A percentile compares a stretch with the other conserved stretches of the same genome.
These are phyloP conservation scores for Kuraishia floccosa DNA, from an alignment of 805 yeast genomes.

Conservation along the genomic window DNA sequence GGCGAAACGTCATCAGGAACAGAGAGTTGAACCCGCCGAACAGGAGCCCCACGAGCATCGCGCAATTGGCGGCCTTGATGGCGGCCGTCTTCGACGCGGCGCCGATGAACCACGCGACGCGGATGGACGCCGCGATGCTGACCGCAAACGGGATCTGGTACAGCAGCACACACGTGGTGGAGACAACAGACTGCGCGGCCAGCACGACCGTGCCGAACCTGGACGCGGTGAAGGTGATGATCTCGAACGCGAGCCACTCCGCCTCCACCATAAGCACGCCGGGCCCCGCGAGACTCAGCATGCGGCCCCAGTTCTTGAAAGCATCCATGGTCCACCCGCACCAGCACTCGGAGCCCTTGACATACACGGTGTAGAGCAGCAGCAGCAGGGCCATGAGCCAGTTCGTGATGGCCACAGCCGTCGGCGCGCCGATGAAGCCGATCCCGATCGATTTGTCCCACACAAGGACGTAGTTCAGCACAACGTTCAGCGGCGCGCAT, in stretches of 20 bases:
- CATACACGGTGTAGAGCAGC: constrained; percentile 29
- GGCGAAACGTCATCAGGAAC: constrained; percentile 13
- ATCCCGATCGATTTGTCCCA: constrained; percentile 43
- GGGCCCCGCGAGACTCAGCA: constrained; percentile 57
- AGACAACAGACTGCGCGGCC: constrained; percentile 66
- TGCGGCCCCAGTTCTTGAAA: constrained; percentile 48
- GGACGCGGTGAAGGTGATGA: constrained; percentile 58
- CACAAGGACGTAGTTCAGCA: constrained; percentile 57
- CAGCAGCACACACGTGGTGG: constrained; percentile 55
- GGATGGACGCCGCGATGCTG: constrained; percentile 64
- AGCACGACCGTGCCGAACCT: constrained; percentile 48
- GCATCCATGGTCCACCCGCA: constrained; percentile 20
- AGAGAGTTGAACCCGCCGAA: constrained; percentile 14
- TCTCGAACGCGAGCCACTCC: constrained; percentile 72
- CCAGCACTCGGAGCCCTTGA: constrained; percentile 34
- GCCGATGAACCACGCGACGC: constrained; percentile 70
- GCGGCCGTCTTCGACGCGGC: constrained; percentile 27
- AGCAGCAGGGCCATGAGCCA: constrained; percentile 58
- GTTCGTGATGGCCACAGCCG: constrained; percentile 60
- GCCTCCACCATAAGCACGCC: constrained; percentile 71
- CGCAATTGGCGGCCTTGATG: constrained; percentile 13
- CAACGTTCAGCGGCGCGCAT: constrained; percentile 67
- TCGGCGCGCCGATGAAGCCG: constrained; percentile 72
- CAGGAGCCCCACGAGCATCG: constrained; percentile 12
- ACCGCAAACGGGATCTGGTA: constrained; percentile 73